These are phyloP conservation scores for Candida odintsovae DNA, from an alignment of 805 yeast species.

Conservation along the genomic window DNA sequence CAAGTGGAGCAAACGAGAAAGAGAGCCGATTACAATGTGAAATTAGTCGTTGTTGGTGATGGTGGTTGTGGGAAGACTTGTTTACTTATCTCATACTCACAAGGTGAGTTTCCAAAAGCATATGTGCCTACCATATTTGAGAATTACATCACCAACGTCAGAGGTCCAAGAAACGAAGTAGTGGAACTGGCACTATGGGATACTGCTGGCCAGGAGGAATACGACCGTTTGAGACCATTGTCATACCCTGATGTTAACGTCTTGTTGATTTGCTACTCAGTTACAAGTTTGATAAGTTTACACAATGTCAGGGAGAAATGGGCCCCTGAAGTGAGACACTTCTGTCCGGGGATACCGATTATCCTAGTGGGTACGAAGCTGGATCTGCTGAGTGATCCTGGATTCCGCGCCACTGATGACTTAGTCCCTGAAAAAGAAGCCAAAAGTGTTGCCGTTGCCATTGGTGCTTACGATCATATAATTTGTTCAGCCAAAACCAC, in stretches of 20 bases:
- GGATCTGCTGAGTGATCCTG: constrained; percentile 39
- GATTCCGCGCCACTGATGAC: constrained; percentile 25
- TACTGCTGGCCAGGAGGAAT: constrained; percentile 88
- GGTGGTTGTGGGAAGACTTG: constrained; percentile 92
- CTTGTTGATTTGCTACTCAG: constrained; percentile 68
- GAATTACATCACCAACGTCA: constrained; percentile 59
- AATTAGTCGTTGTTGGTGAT: constrained; percentile 82
- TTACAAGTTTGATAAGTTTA: constrained; percentile 56
- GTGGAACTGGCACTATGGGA: constrained; percentile 80
- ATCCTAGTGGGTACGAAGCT: constrained; percentile 78
- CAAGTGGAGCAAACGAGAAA: constrained; percentile 22
- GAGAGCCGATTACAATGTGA: constrained; percentile 35
- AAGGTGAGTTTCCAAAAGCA: constrained; percentile 61
- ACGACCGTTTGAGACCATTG: constrained; percentile 72
- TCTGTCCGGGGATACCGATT: constrained; percentile 75
- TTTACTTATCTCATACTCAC: constrained; percentile 56
- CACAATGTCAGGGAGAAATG: constrained; percentile 74
- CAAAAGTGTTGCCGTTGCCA: constrained; percentile 42
- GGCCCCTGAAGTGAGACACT: constrained; percentile 82
- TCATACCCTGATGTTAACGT: constrained; percentile 77
- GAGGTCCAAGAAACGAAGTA: constrained; percentile 40
- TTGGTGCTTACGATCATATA: constrained; percentile 67
- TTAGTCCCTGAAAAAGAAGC: constrained; percentile 34
- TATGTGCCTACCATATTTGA: constrained; percentile 85
- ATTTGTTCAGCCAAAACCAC: constrained; percentile 76